A percentile compares a stretch with the other conserved stretches of the same genome.
phyloP scores from a whole-genome alignment of 345 rosid genomes.

The Eutrema japonicum region DNA sequence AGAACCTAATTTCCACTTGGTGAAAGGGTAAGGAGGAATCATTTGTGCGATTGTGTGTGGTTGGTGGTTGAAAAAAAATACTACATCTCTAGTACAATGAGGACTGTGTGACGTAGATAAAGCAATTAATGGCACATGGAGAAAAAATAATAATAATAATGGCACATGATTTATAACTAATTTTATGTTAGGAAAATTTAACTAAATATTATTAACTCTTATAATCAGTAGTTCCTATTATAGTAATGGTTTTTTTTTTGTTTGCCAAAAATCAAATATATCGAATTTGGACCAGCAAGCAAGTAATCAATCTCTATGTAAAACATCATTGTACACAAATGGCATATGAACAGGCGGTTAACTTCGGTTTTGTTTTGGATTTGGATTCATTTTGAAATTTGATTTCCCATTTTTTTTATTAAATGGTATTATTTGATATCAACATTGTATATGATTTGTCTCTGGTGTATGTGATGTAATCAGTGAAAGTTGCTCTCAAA shows the following conservation, averaged over 20 bases:
- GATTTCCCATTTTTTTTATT: not conserved
- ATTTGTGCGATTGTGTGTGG: conserved; percentile 30
- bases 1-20: conserved; percentile 14
- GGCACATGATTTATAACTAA: conserved; percentile 18
- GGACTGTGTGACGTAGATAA: conserved; percentile 37
- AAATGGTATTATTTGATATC: not conserved
- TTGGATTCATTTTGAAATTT: not conserved
- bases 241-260: not conserved
- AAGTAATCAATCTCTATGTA: conserved; percentile 7
- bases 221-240: not conserved
- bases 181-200: not conserved
- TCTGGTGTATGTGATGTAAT: conserved; percentile 28
- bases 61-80: conserved; percentile 26
- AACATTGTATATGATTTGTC: not conserved
- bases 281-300: not conserved
- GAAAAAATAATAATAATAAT: not conserved
- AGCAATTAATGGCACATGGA: conserved; percentile 28
- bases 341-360: not conserved
- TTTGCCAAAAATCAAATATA: not conserved
- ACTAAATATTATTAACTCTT: not conserved
- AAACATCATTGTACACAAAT: not conserved
- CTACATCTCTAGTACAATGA: conserved; percentile 28
- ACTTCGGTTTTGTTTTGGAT: not conserved
- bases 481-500: conserved; percentile 24
- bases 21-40: conserved; percentile 27